A percentile compares a stretch with the other conserved stretches of the same genome.
Conservation (phyloP, 257 asterid genomes). For the Solanum chmielewskii region DNA sequence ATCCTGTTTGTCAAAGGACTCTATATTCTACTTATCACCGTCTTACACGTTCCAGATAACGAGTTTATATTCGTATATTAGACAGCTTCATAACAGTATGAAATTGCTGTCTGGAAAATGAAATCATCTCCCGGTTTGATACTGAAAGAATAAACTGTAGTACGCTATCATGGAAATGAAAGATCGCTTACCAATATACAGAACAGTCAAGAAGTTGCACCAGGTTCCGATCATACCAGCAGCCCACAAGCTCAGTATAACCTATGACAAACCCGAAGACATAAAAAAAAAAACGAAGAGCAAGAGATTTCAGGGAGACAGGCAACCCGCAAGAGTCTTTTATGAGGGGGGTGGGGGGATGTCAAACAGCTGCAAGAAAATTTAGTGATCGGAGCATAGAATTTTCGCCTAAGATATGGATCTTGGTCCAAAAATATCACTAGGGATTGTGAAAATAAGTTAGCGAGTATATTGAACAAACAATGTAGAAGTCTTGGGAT, state of each 20-base stretch:
- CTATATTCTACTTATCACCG: not conserved
- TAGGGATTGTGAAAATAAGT: not conserved
- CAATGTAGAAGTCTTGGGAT: not conserved
- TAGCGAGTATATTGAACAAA: not conserved
- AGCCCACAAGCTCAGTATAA: constrained; percentile 44
- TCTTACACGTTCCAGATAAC: not conserved
- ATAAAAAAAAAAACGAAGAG: not conserved
- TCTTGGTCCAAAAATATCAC: not conserved
- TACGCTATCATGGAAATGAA: not conserved
- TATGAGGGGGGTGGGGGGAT: not conserved
- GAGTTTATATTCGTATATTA: not conserved
- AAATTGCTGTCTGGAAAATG: not conserved
- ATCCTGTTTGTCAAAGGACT: not conserved
- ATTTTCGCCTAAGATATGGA: not conserved
- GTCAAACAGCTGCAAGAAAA: not conserved
- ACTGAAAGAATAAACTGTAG: not conserved
- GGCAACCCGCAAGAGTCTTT: not conserved
- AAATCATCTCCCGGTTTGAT: not conserved
- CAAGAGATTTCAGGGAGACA: not conserved
- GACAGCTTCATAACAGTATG: not conserved
- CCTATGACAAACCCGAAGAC: constrained; percentile 25
- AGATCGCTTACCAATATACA: constrained; percentile 51
- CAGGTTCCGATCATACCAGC: constrained; percentile 88
- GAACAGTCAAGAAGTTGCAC: constrained; percentile 78
- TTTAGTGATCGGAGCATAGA: not conserved